These are phyloP conservation scores for Ophiostoma tasmaniense DNA, from an alignment of 2,329 filamentous ascomycete species.

Conservation along the genomic window DNA sequence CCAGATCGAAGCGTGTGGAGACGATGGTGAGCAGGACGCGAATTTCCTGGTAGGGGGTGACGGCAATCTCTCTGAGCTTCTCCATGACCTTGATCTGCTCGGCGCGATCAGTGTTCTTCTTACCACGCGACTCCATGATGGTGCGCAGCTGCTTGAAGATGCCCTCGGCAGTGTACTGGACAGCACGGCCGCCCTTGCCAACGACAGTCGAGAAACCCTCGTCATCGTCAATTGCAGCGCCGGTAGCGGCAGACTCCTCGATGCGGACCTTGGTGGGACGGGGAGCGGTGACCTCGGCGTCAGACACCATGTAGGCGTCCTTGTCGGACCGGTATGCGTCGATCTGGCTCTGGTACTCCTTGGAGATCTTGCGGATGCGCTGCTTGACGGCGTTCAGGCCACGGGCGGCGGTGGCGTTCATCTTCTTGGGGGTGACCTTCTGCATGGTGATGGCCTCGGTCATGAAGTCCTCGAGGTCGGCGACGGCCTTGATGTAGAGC, in stretches of 20 bases:
- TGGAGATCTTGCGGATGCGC: slow-evolving; percentile 97
- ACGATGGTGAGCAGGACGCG: slow-evolving; percentile 85
- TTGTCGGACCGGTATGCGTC: slow-evolving; percentile 80
- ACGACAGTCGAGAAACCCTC: slow-evolving; percentile 88
- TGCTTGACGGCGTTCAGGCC: slow-evolving; percentile 96
- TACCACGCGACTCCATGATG: slow-evolving; percentile 91
- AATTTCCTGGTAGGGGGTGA: slow-evolving; percentile 87
- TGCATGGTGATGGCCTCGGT: slow-evolving; percentile 92
- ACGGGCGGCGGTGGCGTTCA: slow-evolving; percentile 92
- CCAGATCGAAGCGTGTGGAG: slow-evolving; percentile 89
- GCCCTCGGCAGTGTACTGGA: slow-evolving; percentile 92
- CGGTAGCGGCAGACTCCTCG: slow-evolving; percentile 38
- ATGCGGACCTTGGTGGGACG: slow-evolving; percentile 40
- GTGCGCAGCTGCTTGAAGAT: slow-evolving; percentile 93
- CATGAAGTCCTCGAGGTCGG: slow-evolving; percentile 89
- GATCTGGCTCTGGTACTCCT: slow-evolving; percentile 82
- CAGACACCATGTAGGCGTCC: slow-evolving; percentile 78
- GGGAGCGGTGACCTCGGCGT: slow-evolving; percentile 56
- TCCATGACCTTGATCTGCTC: slow-evolving; percentile 98
- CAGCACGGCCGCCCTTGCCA: slow-evolving; percentile 76
- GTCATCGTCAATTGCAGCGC: slow-evolving; percentile 42
- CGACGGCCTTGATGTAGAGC: slow-evolving; percentile 83
- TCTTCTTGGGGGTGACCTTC: slow-evolving; percentile 94
- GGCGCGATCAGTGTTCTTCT: slow-evolving; percentile 93
- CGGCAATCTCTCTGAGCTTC: slow-evolving; percentile 82